Evolutionary conservation across 176 grass and related monocot genomes (phyloP).

Genomic region (Otatea glauca): DNA sequence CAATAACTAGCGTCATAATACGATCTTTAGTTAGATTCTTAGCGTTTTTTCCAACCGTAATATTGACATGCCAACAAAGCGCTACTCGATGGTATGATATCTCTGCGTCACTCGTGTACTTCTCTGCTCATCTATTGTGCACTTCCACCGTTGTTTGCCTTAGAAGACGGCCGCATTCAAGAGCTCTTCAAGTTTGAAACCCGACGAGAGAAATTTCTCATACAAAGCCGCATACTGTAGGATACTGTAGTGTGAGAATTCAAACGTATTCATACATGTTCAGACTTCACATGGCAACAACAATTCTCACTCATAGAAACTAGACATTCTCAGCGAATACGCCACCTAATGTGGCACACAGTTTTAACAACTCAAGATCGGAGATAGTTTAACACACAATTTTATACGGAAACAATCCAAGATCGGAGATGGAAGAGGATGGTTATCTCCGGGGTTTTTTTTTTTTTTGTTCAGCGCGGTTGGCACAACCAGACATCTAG

Average conservation of each 20-base stretch:
- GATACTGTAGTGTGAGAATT: neutral
- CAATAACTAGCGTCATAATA: neutral
- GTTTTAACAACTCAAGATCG: neutral
- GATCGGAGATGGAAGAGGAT: neutral
- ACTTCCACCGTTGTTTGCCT: no score
- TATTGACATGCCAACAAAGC: neutral
- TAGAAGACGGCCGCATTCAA: neutral
- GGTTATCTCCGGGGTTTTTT: neutral
- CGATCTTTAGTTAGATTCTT: no score
- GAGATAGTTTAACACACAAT: neutral
- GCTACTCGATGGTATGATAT: neutral
- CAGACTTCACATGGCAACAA: neutral
- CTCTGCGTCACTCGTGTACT: no score
- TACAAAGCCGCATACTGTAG: neutral
- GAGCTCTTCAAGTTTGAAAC: neutral
- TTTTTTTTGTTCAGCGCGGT: neutral
- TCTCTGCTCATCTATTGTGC: no score
- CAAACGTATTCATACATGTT: neutral
- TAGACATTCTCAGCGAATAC: neutral
- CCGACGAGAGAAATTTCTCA: neutral
- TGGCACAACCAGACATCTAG: slow-evolving; percentile 12
- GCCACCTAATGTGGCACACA: neutral
- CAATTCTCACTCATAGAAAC: no score
- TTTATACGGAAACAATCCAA: slow-evolving; percentile 20
- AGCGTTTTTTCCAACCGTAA: neutral